Base-by-base conservation (phyloP, 2,329 filamentous ascomycete genomes). In the Alternaria sp. region DNA sequence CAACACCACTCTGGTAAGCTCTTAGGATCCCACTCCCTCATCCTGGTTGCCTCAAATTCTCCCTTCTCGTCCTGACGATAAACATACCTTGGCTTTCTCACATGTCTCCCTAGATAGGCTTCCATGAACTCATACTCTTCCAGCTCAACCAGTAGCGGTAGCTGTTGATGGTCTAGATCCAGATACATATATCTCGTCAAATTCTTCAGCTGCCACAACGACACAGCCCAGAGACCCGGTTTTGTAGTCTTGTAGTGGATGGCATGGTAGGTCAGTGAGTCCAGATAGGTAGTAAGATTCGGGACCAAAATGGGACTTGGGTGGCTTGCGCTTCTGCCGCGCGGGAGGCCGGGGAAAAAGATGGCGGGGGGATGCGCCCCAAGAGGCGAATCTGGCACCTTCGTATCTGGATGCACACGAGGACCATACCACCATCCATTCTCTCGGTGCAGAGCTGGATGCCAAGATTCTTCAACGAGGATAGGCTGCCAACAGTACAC, bases 381-480 rank as follows among this genome's bases (percentile, higher is more conserved):
- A 17, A 13, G 10, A 19, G 49, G 43, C n/a, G 54, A 23, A 17
- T 62, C 32, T 9, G 45, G 50, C 11, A 30, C 21, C n/a, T 57
- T 57, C 7, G 54, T 50, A 11, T 56, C 32, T 17, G 57, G 57
- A 32, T 56, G 44, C 10, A 66, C 28, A 36, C 32, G 57, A 17
- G 61, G 61, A 26, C 57, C 57, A 57, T 45, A 64, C 54, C 57
- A 63, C 57, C 45, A 63, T 10, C 45, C 50, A 44, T 66, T n/a
- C 7, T 49, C 46, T 13, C 49, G 32, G 21, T 56, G 12, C 10
- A 63, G 13, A 30, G 54, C 61, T 50, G 61, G 62, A 17, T 67
- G 64, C 62, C 64, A 65, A 8, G 32, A 46, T 15, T 62, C 53
- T 62, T 67, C 54, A 1, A 67, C 47, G 10, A 57, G 54, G 4